Conservation (phyloP, 2,329 filamentous ascomycete genomes). For the Talaromyces rugulosus region DNA sequence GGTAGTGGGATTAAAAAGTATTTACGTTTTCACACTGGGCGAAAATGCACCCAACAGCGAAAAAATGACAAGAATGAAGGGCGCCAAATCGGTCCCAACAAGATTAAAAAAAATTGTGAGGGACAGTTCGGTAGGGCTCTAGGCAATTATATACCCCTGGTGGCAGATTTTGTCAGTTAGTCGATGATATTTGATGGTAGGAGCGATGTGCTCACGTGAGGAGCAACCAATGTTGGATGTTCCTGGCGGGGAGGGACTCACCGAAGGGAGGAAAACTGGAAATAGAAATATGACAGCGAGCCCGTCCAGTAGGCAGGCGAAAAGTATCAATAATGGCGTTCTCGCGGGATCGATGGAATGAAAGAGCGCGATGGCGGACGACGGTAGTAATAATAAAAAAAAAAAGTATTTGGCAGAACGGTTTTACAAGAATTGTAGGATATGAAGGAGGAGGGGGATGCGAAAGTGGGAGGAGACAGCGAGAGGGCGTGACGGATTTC, state of each 20-base stretch:
- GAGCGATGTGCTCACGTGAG: constrained; percentile 1
- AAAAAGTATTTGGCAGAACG: constrained; percentile 25
- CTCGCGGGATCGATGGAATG: neutral
- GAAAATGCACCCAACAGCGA: neutral
- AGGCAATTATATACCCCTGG: neutral
- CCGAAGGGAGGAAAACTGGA: constrained; percentile 11
- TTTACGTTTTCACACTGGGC: constrained; percentile 7
- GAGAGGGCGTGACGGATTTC: constrained; percentile 12
- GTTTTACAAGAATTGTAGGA: constrained; percentile 26
- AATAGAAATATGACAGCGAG: constrained; percentile 3
- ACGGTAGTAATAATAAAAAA: constrained; percentile 18
- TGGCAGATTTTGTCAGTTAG: neutral
- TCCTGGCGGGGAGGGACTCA: constrained; percentile 4
- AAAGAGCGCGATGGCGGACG: neutral
- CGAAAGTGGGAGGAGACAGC: constrained; percentile 10
- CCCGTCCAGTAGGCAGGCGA: neutral
- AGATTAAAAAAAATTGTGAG: neutral
- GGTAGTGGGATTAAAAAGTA: constrained; percentile 5
- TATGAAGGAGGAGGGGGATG: constrained; percentile 18
- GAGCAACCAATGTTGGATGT: neutral
- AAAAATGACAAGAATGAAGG: neutral
- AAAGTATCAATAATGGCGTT: neutral
- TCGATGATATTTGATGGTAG: neutral
- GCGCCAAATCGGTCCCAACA: neutral
- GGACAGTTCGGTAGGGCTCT: no score